Evolutionary conservation across 2,329 filamentous ascomycete species (phyloP).

Genomic region (Ceratocystis cacaofunesta): DNA sequence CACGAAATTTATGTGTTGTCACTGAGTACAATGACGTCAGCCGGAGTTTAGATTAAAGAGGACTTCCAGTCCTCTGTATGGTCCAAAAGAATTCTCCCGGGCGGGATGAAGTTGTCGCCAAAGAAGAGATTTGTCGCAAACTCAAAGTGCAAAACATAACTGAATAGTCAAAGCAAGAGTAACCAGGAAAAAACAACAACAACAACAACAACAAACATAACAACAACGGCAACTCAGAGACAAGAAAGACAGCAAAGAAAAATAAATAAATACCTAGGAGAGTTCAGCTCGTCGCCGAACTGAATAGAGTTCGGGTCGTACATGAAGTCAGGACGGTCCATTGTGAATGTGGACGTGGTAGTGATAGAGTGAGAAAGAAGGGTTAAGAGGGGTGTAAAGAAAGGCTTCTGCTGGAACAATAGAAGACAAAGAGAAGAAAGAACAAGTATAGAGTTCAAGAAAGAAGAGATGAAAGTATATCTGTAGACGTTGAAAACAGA

Average conservation of each 20-base stretch:
- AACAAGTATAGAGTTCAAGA: background rate
- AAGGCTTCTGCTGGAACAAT: background rate
- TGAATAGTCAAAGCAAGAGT: slow-evolving; percentile 20
- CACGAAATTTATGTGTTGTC: slow-evolving; percentile 4
- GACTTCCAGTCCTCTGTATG: slow-evolving; percentile 1
- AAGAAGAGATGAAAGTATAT: background rate
- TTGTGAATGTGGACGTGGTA: slow-evolving; percentile 6
- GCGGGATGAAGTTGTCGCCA: slow-evolving; percentile 7
- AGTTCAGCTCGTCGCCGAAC: slow-evolving; percentile 44
- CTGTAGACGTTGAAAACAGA: slow-evolving; percentile 1
- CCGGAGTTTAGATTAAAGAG: background rate
- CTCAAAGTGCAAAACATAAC: slow-evolving; percentile 23
- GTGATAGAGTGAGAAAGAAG: background rate
- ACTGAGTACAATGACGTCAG: background rate
- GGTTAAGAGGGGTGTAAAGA: background rate
- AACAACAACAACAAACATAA: slow-evolving; percentile 14
- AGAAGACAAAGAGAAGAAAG: background rate
- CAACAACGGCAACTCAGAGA: slow-evolving; percentile 22
- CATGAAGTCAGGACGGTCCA: slow-evolving; percentile 15
- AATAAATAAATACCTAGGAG: slow-evolving; percentile 48
- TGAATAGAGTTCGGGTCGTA: slow-evolving; percentile 20
- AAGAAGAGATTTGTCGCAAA: slow-evolving; percentile 15
- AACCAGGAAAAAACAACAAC: slow-evolving; percentile 13
- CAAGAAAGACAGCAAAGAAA: slow-evolving; percentile 25
- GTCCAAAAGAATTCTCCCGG: background rate